Base-by-base conservation (phyloP, 495 filamentous ascomycete genomes). In the Annulohypoxylon nitens region DNA sequence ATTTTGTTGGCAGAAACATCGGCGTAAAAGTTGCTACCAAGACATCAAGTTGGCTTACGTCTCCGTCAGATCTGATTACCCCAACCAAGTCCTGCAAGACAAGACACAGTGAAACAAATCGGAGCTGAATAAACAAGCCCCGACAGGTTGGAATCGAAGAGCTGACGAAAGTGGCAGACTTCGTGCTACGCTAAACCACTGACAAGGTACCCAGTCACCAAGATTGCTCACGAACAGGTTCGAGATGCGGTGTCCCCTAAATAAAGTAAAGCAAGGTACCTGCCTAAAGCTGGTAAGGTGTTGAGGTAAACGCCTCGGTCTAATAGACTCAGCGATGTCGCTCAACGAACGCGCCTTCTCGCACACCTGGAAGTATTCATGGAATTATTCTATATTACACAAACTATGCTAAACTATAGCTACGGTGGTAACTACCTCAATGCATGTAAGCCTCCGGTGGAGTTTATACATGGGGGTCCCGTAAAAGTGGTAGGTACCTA, bases 361-460 rank as follows among this genome's bases (percentile, higher is more conserved):
- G 18, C 23, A 63, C 59, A 51, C 48, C 20, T 51, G 23, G 48
- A 51, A 51, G 48, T 51, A 20, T 26, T 14, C 34, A 47, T 16
- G 9, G 8, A 26, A 10, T 9, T 34, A 16, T 33, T 55, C 25
- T 34, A 55, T 26, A 55, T 34, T 55, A 33, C 26, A 55, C 51
- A 55, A 11, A 2, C 51, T 4, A 30, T 30, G 30, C 30, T 30
- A 30, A 30, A 30, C 30, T 6, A 30, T 30, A 30, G 30, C 30
- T 30, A 3, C 30, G 5, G 30, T 30, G 7, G 11, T 14, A 33
- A 9, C 10, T 34, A 58, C 9, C 9, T 9, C 36, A 45, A 60
- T 61, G 59, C 33, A 60, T 16, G 41, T 65, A 65, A 65, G 62
- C 64, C 26, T 59, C 53, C 53, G 55, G 54, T 50, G 55, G 43